These are phyloP conservation scores for Penicillium samsonianum DNA, from an alignment of 495 filamentous ascomycete genomes.

Conservation along the genomic window DNA sequence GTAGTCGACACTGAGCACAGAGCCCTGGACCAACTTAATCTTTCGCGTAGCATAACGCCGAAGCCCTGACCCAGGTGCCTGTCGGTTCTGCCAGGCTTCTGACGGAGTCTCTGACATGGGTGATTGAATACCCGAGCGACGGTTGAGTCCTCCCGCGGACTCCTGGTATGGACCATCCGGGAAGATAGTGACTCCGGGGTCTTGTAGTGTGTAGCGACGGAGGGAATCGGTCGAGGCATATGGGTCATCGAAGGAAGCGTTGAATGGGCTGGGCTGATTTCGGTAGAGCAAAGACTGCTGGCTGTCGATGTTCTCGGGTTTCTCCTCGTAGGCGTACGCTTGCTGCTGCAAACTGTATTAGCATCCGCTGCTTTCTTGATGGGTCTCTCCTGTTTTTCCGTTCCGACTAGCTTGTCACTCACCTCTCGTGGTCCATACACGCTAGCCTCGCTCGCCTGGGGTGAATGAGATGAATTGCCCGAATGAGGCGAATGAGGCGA, in stretches of 20 bases:
- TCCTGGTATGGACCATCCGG: conserved; percentile 55
- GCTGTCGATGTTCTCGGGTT: conserved; percentile 29
- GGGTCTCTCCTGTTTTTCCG: background rate
- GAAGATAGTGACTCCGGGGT: conserved; percentile 37
- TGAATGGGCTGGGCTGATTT: conserved; percentile 58
- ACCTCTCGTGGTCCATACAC: conserved; percentile 18
- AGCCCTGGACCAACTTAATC: conserved; percentile 93
- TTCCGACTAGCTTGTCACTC: background rate
- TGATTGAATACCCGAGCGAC: conserved; percentile 20
- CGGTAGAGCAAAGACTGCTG: conserved; percentile 33
- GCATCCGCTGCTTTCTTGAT: background rate
- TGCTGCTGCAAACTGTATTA: conserved; percentile 21
- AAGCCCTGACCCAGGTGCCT: conserved; percentile 66
- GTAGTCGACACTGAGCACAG: conserved; percentile 94
- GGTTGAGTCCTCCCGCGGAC: conserved; percentile 46
- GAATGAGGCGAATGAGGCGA: conserved; percentile 30
- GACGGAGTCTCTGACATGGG: conserved; percentile 43
- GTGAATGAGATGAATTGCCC: conserved; percentile 24
- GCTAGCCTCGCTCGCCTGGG: conserved; percentile 27
- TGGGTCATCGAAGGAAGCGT: conserved; percentile 70
- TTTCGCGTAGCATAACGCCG: conserved; percentile 92
- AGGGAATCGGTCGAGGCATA: conserved; percentile 59
- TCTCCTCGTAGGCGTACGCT: conserved; percentile 32
- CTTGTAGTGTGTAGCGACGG: conserved; percentile 41
- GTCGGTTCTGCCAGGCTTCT: conserved; percentile 82